Conservation (phyloP, 208 protist genomes). For the Leptomonas seymouri region DNA sequence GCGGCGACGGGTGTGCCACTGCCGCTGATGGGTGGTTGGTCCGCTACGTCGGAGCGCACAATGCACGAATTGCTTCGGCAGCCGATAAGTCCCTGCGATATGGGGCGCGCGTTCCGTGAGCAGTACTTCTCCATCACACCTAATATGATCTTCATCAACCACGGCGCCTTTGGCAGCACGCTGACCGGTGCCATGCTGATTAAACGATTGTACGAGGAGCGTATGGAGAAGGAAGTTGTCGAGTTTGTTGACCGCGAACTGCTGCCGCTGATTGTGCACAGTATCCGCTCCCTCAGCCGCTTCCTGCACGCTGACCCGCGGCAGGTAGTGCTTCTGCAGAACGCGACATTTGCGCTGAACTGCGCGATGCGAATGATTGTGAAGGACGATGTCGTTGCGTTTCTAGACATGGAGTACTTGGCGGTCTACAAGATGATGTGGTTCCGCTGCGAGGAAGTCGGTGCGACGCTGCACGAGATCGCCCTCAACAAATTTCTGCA, state of each 20-base stretch:
- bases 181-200: conserved; percentile 66
- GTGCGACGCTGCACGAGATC: conserved; percentile 68
- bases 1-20: not conserved
- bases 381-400: conserved; percentile 74
- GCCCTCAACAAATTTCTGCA: conserved; percentile 61
- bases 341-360: conserved; percentile 91
- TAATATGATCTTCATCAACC: conserved; percentile 89
- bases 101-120: conserved; percentile 56
- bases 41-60: conserved; percentile 8
- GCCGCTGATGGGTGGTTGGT: conserved; percentile 4
- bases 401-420: conserved; percentile 86
- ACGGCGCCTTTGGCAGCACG: conserved; percentile 92
- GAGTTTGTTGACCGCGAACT: conserved; percentile 89
- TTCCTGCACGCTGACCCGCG: conserved; percentile 74
- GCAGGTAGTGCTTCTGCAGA: conserved; percentile 90
- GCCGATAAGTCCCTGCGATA: conserved; percentile 19
- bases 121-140: conserved; percentile 74
- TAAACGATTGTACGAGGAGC: conserved; percentile 75
- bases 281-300: conserved; percentile 63
- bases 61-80: conserved; percentile 3
- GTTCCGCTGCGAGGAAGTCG: conserved; percentile 79
- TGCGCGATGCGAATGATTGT: conserved; percentile 78
- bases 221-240: conserved; percentile 85
- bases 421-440: conserved; percentile 92
- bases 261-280: conserved; percentile 84